Percentiles rank a stretch among this genome's conserved stretches.
Evolutionary conservation across 2,329 filamentous ascomycete species (phyloP).

Genomic region (Fusarium longipes): DNA sequence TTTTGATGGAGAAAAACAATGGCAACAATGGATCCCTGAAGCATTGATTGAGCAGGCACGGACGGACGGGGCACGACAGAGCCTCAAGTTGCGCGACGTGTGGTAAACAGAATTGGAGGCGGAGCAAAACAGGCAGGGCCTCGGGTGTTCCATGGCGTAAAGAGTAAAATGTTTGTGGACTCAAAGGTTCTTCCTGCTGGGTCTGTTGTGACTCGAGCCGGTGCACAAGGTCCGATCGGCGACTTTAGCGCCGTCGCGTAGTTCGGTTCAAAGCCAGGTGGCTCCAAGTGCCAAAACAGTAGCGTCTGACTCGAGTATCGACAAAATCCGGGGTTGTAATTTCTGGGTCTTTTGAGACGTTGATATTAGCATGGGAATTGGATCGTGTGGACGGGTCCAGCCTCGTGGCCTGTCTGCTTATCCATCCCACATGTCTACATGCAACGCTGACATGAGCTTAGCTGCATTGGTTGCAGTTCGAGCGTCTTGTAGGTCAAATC

Average conservation of each 20-base stretch:
- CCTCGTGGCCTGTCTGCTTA: background rate
- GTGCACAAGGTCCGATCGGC: conserved; percentile 17
- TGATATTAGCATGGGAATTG: background rate
- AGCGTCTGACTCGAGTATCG: conserved; percentile 23
- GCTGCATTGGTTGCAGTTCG: background rate
- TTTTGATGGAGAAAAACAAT: conserved; percentile 8
- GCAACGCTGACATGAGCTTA: conserved; percentile 16
- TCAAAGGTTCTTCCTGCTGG: too few relatives aligned
- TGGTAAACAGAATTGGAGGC: background rate
- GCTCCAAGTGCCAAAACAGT: conserved; percentile 1
- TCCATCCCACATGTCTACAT: background rate
- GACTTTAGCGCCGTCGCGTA: conserved; percentile 15
- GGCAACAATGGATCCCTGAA: conserved; percentile 1
- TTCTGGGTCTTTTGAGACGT: conserved; percentile 12
- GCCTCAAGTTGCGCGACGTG: conserved; percentile 21
- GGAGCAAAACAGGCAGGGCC: conserved; percentile 5
- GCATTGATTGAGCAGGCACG: background rate
- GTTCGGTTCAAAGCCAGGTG: conserved; percentile 2
- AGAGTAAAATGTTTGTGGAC: background rate
- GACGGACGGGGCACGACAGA: conserved; percentile 24
- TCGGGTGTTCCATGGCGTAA: background rate
- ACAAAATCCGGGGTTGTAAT: conserved; percentile 15
- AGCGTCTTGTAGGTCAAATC: background rate
- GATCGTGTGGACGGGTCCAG: background rate
- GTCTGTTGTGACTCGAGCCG: background rate